Percentiles rank a stretch among this genome's conserved stretches.
These are phyloP conservation scores for Skeletonema tropicum DNA, from an alignment of 108 stramenopile genomes.

Conservation along the genomic window DNA sequence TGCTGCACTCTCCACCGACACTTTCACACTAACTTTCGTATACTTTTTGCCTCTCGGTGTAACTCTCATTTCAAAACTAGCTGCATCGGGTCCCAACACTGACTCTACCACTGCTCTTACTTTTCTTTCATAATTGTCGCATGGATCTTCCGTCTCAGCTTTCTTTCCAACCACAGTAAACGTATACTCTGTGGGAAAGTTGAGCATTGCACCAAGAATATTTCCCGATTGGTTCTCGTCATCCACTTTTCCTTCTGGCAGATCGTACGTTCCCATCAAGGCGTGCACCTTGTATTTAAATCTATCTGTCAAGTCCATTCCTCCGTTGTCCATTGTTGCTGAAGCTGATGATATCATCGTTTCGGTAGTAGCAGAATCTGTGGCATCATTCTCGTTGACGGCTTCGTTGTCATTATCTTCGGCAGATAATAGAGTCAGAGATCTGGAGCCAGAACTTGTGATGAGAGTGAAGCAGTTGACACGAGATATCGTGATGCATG, in stretches of 20 bases:
- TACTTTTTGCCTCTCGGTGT: conserved; percentile 74
- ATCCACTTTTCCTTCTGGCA: conserved; percentile 48
- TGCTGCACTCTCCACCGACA: conserved; percentile 60
- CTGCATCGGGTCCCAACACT: conserved; percentile 54
- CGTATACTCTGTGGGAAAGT: conserved; percentile 65
- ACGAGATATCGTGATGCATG: background rate
- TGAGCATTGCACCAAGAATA: conserved; percentile 68
- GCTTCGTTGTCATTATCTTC: background rate
- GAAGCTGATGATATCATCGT: conserved; percentile 17
- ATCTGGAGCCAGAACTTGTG: background rate
- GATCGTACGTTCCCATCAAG: conserved; percentile 79
- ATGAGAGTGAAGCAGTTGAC: background rate
- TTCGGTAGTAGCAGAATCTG: conserved; percentile 3
- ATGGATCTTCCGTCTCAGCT: conserved; percentile 8
- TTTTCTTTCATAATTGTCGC: conserved; percentile 55
- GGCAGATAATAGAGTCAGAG: background rate
- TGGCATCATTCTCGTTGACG: background rate
- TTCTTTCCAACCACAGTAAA: conserved; percentile 74
- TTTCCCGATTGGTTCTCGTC: conserved; percentile 73
- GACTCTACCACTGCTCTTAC: conserved; percentile 56
- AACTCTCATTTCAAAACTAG: conserved; percentile 45
- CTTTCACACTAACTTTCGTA: conserved; percentile 61
- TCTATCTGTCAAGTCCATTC: conserved; percentile 66
- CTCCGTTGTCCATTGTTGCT: conserved; percentile 43
- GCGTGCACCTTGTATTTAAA: conserved; percentile 84